Base-by-base conservation (phyloP, 768 basidiomycete genomes). In the Tricholoma hemisulphureum region DNA sequence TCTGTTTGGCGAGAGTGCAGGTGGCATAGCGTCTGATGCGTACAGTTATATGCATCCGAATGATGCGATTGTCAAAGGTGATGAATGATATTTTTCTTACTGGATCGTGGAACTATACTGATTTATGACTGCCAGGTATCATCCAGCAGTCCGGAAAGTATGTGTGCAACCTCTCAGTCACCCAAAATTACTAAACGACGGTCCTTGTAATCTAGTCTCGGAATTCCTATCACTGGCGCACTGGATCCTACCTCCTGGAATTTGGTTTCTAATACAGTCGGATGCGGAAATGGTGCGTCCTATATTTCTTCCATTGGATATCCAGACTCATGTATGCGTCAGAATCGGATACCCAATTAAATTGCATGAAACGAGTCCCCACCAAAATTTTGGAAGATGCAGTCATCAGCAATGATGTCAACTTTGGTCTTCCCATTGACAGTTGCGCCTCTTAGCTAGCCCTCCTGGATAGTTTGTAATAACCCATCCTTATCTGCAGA, bases 1-100 rank as follows among this genome's bases (percentile, higher is more conserved):
- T n/a, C 43, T 77, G 16, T 75, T 73, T 45, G 76, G 76, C 7
- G 70, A 76, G 55, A 75, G 74, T 57, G 75, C 76, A 21, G 76
- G 74, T 3, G 71, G 68, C 51, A 64, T 62, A 9, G 68, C 73
- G 2, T 65, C 65, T 39, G 75, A 75, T 58, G 67, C 67, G 0
- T 77, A 73, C 56, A 63, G 68, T 0, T 71, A 70, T 54, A 62
- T 70, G 6, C 68, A 74, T 59, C 71, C 70, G 10, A 61, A 70
- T n/a, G 71, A 73, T 59, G 72, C 68, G 8, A 71, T 68, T 41
- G 68, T 73, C 3, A 69, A 72, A 63, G 70, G 70, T 66, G 35
- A 37, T n/a, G n/a, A n/a, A n/a, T n/a, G n/a, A n/a, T n/a, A n/a
- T n/a, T n/a, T n/a, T n/a, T n/a, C n/a, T n/a, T n/a, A n/a, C n/a